phyloP scores from a whole-genome alignment of 2,329 filamentous ascomycete genomes.

The Rugonectria rugulosa region DNA sequence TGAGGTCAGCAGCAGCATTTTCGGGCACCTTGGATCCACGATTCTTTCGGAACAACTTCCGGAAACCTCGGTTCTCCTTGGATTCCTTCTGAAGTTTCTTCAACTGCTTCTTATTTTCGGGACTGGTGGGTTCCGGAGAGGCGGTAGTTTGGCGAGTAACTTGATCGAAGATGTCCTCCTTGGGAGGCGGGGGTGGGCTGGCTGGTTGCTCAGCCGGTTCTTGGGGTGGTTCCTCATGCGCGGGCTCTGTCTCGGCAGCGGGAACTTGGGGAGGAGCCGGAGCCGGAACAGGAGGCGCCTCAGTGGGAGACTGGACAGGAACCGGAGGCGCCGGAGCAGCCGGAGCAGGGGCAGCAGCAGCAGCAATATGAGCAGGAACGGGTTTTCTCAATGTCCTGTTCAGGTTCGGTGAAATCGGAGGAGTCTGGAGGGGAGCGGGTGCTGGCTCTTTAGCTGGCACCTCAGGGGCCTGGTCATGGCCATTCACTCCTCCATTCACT shows the following conservation, averaged over 20 bases:
- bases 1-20: constrained; percentile 59
- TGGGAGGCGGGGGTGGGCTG: constrained; percentile 36
- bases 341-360: not conserved
- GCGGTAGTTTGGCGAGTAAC: constrained; percentile 31
- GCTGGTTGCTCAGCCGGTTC: constrained; percentile 12
- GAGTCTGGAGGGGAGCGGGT: constrained; percentile 29
- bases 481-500: constrained; percentile 23
- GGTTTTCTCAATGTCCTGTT: constrained; percentile 32
- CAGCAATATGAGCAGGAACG: constrained; percentile 13
- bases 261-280: constrained; percentile 9
- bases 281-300: not conserved
- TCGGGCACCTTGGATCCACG: constrained; percentile 64
- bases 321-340: not conserved
- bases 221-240: constrained; percentile 10
- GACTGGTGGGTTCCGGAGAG: constrained; percentile 45
- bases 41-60: constrained; percentile 73
- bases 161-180: constrained; percentile 35
- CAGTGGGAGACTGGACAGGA: too few species aligned
- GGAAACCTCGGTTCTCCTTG: constrained; percentile 61
- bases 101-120: constrained; percentile 50
- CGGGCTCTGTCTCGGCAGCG: constrained; percentile 15
- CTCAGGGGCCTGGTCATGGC: constrained; percentile 44
- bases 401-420: constrained; percentile 33
- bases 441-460: constrained; percentile 51
- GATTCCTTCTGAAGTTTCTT: constrained; percentile 65